A percentile compares a stretch with the other conserved stretches of the same genome.
phyloP scores from a whole-genome alignment of 2,329 filamentous ascomycete genomes.

The Phaeophleospora eucalypticola region DNA sequence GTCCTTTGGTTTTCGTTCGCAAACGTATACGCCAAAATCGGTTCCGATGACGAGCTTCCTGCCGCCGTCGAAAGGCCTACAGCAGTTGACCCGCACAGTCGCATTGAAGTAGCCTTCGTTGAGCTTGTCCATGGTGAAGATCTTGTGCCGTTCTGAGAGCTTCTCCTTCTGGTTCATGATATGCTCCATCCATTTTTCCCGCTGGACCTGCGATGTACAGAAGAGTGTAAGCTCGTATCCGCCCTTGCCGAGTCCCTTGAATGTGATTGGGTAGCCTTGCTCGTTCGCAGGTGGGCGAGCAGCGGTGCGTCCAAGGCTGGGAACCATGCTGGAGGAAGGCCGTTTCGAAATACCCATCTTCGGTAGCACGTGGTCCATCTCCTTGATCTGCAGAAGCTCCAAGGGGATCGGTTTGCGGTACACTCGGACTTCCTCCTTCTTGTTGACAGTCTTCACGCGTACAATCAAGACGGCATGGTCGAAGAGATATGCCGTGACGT shows the following conservation, averaged over 20 bases:
- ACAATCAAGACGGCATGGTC: slow-evolving; percentile 93
- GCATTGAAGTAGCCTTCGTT: slow-evolving; percentile 89
- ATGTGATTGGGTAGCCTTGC: slow-evolving; percentile 91
- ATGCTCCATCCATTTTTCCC: slow-evolving; percentile 95
- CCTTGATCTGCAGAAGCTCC: slow-evolving; percentile 85
- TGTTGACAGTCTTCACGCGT: slow-evolving; percentile 84
- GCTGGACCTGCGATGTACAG: slow-evolving; percentile 76
- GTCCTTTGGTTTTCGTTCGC: slow-evolving; percentile 85
- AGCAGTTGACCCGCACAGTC: slow-evolving; percentile 86
- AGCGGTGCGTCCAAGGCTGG: slow-evolving; percentile 50
- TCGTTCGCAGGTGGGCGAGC: slow-evolving; percentile 50
- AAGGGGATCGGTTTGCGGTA: slow-evolving; percentile 93
- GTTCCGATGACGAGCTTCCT: slow-evolving; percentile 93
- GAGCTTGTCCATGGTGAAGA: slow-evolving; percentile 63
- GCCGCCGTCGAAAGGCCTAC: slow-evolving; percentile 90
- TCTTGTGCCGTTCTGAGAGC: slow-evolving; percentile 69
- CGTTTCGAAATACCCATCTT: slow-evolving; percentile 75
- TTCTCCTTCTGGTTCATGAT: slow-evolving; percentile 88
- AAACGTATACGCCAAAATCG: slow-evolving; percentile 87
- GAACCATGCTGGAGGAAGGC: slow-evolving; percentile 78
- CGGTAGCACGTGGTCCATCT: slow-evolving; percentile 95
- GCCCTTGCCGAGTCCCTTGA: slow-evolving; percentile 90
- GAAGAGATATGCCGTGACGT: slow-evolving; percentile 93
- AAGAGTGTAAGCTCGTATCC: slow-evolving; percentile 91
- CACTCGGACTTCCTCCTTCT: slow-evolving; percentile 89